phyloP scores from a whole-genome alignment of 805 yeast species.

The Diddensiella transvaalensis region DNA sequence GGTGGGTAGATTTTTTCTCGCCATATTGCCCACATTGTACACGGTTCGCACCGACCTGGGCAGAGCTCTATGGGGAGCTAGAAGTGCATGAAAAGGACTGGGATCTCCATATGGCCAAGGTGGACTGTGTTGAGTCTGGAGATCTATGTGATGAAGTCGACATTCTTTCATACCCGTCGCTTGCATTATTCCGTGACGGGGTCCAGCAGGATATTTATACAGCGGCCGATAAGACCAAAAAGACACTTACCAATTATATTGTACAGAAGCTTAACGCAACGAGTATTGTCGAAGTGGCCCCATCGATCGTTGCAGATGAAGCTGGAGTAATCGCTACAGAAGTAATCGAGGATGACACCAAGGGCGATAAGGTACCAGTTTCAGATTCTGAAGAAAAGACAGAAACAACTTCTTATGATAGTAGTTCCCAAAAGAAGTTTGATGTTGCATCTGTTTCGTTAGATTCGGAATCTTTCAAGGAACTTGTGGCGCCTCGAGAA shows the following conservation, averaged over 20 bases:
- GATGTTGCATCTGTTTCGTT: neutral
- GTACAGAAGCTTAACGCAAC: neutral
- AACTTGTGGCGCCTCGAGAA: neutral
- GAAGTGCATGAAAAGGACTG: conserved; percentile 46
- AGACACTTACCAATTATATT: conserved; percentile 13
- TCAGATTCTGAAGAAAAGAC: too few relatives aligned
- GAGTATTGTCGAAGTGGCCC: too few relatives aligned
- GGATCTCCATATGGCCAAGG: conserved; percentile 59
- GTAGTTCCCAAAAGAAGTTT: neutral
- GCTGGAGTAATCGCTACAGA: too few relatives aligned
- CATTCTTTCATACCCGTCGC: conserved; percentile 63
- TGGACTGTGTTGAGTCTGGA: conserved; percentile 81
- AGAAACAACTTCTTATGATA: neutral
- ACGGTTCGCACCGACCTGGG: conserved; percentile 78
- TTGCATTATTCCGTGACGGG: conserved; percentile 54
- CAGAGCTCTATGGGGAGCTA: conserved; percentile 39
- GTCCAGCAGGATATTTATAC: conserved; percentile 24
- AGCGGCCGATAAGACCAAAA: conserved; percentile 9
- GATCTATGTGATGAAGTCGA: conserved; percentile 74
- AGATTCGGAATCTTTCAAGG: neutral
- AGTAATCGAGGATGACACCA: conserved; percentile 4
- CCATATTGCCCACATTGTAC: conserved; percentile 88
- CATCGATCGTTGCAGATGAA: neutral
- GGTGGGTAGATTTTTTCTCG: conserved; percentile 83
- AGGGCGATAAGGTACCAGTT: conserved; percentile 6